Percentiles rank a stretch among this genome's conserved stretches.
Evolutionary conservation across 495 filamentous ascomycete species (phyloP).

Genomic region (Xylaria sp.): DNA sequence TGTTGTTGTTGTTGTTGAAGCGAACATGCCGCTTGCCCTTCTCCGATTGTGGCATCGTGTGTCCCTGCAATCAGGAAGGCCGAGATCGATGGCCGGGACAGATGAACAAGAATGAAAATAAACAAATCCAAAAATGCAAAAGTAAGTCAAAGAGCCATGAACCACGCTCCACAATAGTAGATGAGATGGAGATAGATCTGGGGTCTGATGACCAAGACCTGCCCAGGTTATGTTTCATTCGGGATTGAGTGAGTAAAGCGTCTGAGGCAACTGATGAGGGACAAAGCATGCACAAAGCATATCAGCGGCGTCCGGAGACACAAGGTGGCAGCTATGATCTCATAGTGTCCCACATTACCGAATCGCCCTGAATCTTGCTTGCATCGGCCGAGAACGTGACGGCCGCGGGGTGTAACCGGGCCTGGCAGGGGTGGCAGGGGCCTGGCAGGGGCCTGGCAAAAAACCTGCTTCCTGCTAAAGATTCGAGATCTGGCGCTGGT

Average conservation of each 20-base stretch:
- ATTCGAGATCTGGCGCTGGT: slow-evolving; percentile 7
- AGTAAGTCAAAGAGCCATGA: background rate
- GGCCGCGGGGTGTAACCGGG: background rate
- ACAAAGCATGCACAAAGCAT: background rate
- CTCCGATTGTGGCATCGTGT: slow-evolving; percentile 2
- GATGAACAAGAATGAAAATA: background rate
- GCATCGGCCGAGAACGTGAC: background rate
- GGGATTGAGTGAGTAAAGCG: background rate
- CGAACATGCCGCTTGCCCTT: slow-evolving; percentile 26
- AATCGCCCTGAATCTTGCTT: background rate
- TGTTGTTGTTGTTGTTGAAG: slow-evolving; percentile 27
- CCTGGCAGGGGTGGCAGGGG: background rate
- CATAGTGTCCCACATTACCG: slow-evolving; percentile 6
- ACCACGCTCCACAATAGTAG: background rate
- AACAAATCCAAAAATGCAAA: background rate
- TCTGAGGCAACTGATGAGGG: background rate
- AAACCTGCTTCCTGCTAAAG: background rate
- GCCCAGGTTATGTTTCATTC: background rate
- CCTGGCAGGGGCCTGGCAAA: background rate
- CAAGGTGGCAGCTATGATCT: slow-evolving; percentile 26
- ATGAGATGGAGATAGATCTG: background rate
- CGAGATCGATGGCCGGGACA: background rate
- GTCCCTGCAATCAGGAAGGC: background rate
- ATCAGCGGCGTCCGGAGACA: background rate
- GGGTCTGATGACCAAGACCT: background rate